These are phyloP conservation scores for Daldinia sp. DNA, from an alignment of 2,329 filamentous ascomycete genomes.

Conservation along the genomic window DNA sequence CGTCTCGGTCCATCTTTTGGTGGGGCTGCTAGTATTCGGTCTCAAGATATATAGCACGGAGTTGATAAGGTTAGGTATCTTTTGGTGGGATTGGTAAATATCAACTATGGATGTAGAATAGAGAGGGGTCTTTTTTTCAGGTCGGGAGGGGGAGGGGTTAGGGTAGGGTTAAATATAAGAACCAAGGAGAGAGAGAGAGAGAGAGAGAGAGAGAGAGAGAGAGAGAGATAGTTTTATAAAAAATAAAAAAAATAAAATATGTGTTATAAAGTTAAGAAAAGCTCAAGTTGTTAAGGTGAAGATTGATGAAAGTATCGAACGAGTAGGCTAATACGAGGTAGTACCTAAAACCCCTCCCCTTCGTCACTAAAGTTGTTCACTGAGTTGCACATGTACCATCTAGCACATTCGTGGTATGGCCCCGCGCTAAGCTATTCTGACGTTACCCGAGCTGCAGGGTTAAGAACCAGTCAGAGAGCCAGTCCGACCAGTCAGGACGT, in stretches of 20 bases:
- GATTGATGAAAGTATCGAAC: slow-evolving; percentile 27
- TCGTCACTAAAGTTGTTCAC: slow-evolving; percentile 9
- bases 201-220: background rate
- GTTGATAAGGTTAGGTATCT: slow-evolving; percentile 3
- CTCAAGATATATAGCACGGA: slow-evolving; percentile 3
- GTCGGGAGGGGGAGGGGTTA: background rate
- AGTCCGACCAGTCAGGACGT: slow-evolving; percentile 11
- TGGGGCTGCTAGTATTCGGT: slow-evolving; percentile 4
- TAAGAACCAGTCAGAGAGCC: slow-evolving; percentile 10
- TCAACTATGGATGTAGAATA: background rate
- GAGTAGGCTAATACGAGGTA: slow-evolving; percentile 37
- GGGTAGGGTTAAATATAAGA: slow-evolving; percentile 20
- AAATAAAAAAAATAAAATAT: background rate
- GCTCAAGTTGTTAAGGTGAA: slow-evolving; percentile 27
- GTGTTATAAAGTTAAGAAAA: slow-evolving; percentile 9
- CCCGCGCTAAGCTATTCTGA: slow-evolving; percentile 33
- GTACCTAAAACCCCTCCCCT: slow-evolving; percentile 24
- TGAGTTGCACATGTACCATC: background rate
- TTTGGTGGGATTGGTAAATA: slow-evolving; percentile 3
- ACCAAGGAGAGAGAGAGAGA: background rate
- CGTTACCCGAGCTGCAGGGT: slow-evolving; percentile 33
- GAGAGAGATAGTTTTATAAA: background rate
- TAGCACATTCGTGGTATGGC: slow-evolving; percentile 2
- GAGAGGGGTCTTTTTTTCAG: background rate
- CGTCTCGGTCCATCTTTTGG: slow-evolving; percentile 61